These are phyloP conservation scores for Phyllostachys edulis DNA, from an alignment of 176 grass and related monocot species.

Conservation along the genomic window DNA sequence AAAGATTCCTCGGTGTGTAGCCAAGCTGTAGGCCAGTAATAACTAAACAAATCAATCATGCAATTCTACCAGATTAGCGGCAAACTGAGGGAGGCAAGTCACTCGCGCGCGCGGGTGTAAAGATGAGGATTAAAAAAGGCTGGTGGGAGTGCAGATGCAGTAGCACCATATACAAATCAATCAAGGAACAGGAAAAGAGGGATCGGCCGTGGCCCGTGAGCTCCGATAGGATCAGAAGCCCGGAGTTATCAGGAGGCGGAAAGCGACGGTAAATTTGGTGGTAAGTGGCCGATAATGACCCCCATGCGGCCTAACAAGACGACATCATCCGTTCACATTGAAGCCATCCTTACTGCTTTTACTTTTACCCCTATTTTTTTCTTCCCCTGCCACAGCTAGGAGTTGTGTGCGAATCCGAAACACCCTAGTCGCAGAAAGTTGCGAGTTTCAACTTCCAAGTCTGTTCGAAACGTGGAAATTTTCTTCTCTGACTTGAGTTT, in stretches of 20 bases:
- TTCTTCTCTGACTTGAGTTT: no score
- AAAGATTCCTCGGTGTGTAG: neutral
- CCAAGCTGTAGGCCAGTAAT: neutral
- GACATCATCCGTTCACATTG: constrained; percentile 30
- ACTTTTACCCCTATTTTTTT: neutral
- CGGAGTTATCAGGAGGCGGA: constrained; percentile 36
- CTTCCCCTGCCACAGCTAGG: neutral
- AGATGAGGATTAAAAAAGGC: neutral
- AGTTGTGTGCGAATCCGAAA: neutral
- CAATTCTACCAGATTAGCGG: constrained; percentile 30
- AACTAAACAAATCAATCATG: constrained; percentile 24
- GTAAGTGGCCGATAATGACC: constrained; percentile 55
- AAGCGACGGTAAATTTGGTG: constrained; percentile 55
- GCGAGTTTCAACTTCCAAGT: neutral
- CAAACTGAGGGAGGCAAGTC: neutral
- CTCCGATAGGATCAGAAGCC: constrained; percentile 41
- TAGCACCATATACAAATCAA: constrained; percentile 1
- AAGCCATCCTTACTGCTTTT: neutral
- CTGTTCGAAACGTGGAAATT: no score
- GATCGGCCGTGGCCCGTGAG: constrained; percentile 1
- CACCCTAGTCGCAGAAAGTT: neutral
- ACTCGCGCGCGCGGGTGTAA: neutral
- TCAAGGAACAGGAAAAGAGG: constrained; percentile 30
- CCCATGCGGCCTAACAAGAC: constrained; percentile 39
- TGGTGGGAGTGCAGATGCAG: neutral